Evolutionary conservation across 2,329 filamentous ascomycete species (phyloP), one percentile per base, ranked within the genome.

Genomic region (Immersiporthe knoxdaviesiana): DNA sequence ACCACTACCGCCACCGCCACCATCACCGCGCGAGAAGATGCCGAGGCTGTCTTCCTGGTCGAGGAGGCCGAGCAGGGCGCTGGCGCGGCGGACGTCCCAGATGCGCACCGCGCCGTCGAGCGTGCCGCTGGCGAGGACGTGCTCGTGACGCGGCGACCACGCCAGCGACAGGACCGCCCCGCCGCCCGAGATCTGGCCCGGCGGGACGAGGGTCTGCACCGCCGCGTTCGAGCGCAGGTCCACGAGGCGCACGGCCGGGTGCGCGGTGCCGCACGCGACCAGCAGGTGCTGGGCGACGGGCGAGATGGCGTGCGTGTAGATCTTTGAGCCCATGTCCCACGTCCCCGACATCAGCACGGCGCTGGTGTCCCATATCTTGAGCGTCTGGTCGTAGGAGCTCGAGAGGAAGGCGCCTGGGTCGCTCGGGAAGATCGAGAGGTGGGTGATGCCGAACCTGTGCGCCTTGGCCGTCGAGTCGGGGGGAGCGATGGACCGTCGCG

Each of bases 201-300:
- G 90, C 0, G 91, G 90, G 1, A 90, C 85, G 39, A 94, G 83
- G 1, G 90, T 88, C 76, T 94, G 91, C 1, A 91, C 90, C 62
- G 86, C 88, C 21, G 93, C 87, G 2, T 93, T 93, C 0, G 94
- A 94, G 65, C 92, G 91, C 44, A 97, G 84, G 77, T 98, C 95
- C 7, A 97, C 88, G 8, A 98, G 87, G 21, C 94, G 90, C 18
- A 97, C 91, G 35, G 92, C 86, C 8, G 93, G 92, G 76, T 96
- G 90, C 72, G 97, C 93, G 0, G 94, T 97, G 0, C 92, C 94
- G 75, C 93, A 96, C 12, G 95, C 94, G 12, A 97, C 92, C 4
- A 97, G 86, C 0, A 97, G 84, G 75, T 94, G 85, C 65, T 88
- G 82, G 68, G 93, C 87, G 69, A 94, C 82, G 56, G 90, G 86